Evolutionary conservation across 768 basidiomycete genomes (phyloP), one percentile per base, ranked within the genome.

Genomic region (Sporobolomyces pararoseus): DNA sequence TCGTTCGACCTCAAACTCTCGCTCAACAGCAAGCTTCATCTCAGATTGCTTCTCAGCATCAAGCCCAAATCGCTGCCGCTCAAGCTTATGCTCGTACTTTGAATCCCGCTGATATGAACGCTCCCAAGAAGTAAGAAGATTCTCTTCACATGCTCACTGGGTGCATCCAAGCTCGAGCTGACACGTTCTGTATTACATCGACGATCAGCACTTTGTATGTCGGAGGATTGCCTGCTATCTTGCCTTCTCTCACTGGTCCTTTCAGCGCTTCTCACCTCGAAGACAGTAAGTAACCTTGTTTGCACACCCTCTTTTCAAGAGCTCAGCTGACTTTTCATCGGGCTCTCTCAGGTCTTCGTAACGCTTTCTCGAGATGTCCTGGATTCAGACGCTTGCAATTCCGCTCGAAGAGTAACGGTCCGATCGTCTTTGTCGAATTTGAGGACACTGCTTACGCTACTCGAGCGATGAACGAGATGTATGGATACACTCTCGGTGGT

Each of bases 371-470:
- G 34, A 82, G 83, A 35, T 88, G 87, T 50, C 84, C 86, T 5
- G 96, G 96, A 3, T 99, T 87, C 81, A 88, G 91, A 66, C 89
- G 94, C 76, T 84, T 99, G 71, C 92, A 88, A 77, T 98, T 93
- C 83, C 84, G 94, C 62, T 92, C 95, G 77, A 99, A 99, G 82
- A 90, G 86, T 78, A 94, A 94, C 76, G 94, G 96, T 0, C 95
- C 95, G 12, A 98, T 98, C 94, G 98, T 96, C 80, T 98, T 98
- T 79, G 93, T 98, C 52, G 96, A 99, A 89, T 99, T 98, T 74
- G 91, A 96, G 66, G 92, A 94, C 78, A 91, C 96, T 27, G 79
- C 82, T 14, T 86, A 82, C 77, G 96, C 96, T 14, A 87, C 90
- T 12, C 86, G 85, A 78, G 90, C 95, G n/a, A 83, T 98, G 76